Conservation (phyloP, 176 grass and related monocot species). For the Puccinellia tenuiflora region DNA sequence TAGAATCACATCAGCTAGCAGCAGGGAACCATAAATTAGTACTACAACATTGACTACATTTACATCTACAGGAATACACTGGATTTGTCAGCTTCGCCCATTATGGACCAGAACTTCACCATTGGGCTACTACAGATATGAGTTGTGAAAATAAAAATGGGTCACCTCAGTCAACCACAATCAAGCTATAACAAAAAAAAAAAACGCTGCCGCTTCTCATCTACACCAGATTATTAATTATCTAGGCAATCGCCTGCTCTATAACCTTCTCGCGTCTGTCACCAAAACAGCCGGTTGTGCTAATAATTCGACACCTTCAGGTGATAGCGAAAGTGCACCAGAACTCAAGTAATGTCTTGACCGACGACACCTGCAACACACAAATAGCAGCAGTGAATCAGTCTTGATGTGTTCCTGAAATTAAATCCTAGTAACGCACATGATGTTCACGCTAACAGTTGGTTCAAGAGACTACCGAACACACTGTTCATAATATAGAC, state of each 20-base stretch:
- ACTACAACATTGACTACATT: conserved; percentile 17
- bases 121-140: neutral
- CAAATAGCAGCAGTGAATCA: neutral
- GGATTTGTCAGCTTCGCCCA: conserved; percentile 4
- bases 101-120: neutral
- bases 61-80: conserved; percentile 22
- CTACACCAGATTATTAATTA: conserved; percentile 6
- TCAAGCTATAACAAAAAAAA: conserved; percentile 10
- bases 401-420: neutral
- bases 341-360: conserved; percentile 63
- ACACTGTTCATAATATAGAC: neutral
- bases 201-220: neutral
- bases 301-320: conserved; percentile 52
- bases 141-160: conserved; percentile 6
- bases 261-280: conserved; percentile 15
- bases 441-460: neutral
- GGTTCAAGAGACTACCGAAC: neutral
- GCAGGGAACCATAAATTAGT: conserved; percentile 18
- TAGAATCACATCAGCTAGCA: neutral
- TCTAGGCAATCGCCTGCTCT: neutral
- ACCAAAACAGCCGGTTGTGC: conserved; percentile 40
- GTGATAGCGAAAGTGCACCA: conserved; percentile 43
- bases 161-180: neutral
- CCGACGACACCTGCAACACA: conserved; percentile 45
- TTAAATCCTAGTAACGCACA: neutral